Base-by-base conservation (phyloP, 345 rosid genomes). In the Adansonia digitata region DNA sequence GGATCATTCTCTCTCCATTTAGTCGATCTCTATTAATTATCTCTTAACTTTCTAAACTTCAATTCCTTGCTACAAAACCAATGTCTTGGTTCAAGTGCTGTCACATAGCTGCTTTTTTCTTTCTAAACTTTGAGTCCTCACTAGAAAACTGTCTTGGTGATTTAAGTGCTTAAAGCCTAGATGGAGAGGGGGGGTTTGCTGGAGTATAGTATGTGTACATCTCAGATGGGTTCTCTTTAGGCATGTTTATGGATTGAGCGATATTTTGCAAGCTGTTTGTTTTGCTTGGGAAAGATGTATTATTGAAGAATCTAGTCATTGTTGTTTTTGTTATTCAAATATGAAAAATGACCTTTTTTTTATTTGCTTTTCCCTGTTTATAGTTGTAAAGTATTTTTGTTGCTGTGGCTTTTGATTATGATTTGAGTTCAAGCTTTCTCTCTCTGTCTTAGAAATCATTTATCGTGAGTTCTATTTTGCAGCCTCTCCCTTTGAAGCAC, bases 401-500 rank as follows among this genome's bases (percentile, higher is more conserved):
- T 46, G 72, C 17, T 46, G 20, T 45, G 56, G 7, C 15, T 49
- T 18, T 26, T 68, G 10, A 8, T 26, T 26, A 45, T 22, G 6
- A n/a, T 67, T 46, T 7, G 8, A 26, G 0, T 43, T 24, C 34
- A 43, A 66, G 45, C n/a, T 46, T 7, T 45, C 14, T 43, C 42
- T 26, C 8, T 60, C 56, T 7, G 4, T 27, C 49, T 49, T 13
- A 27, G 40, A 56, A 10, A 45, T 65, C 52, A 26, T 57, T 66
- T n/a, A 63, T 64, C 68, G 61, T 76, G 49, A 43, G 55, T 67
- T 81, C 56, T 52, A 49, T 77, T 77, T 81, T 77, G 26, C 90
- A 96, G 98, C 98, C 98, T 82, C 91, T 93, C 67, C 80, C 97
- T 15, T 79, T 91, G 90, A 92, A 88, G 88, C 87, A 72, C 61